A percentile compares a stretch with the other conserved stretches of the same genome.
Conservation (phyloP, 1,284 basidiomycete species). For the Ustilago nuda region DNA sequence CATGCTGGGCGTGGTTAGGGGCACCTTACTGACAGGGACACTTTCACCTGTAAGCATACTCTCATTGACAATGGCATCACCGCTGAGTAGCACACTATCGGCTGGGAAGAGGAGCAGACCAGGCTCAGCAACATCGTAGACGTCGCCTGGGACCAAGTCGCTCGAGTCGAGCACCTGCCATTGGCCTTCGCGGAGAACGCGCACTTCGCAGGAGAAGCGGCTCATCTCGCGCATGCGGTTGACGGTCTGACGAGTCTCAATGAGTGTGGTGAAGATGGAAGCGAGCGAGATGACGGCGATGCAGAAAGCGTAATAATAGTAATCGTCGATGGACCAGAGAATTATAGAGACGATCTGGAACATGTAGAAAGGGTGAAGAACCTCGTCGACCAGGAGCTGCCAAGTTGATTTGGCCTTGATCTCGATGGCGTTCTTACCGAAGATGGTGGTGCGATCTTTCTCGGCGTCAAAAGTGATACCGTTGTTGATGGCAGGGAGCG, state of each 20-base stretch:
- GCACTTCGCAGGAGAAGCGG: slow-evolving; percentile 84
- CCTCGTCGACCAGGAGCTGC: slow-evolving; percentile 84
- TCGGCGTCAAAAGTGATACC: slow-evolving; percentile 60
- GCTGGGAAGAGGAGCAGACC: slow-evolving; percentile 84
- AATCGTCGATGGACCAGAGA: slow-evolving; percentile 91
- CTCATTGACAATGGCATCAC: slow-evolving; percentile 97
- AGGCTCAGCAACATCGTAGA: slow-evolving; percentile 86
- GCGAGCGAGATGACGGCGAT: slow-evolving; percentile 91
- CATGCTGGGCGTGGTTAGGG: slow-evolving; percentile 71
- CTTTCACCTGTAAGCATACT: slow-evolving; percentile 98
- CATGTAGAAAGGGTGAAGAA: slow-evolving; percentile 71
- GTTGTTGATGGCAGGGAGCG: slow-evolving; percentile 70
- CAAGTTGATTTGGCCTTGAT: slow-evolving; percentile 86
- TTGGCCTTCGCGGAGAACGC: slow-evolving; percentile 77
- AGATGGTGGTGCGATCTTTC: slow-evolving; percentile 73
- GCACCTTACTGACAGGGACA: slow-evolving; percentile 88
- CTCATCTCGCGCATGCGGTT: slow-evolving; percentile 97
- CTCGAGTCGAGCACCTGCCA: slow-evolving; percentile 76
- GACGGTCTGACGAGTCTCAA: slow-evolving; percentile 91
- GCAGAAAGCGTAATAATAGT: slow-evolving; percentile 95
- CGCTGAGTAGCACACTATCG: slow-evolving; percentile 90
- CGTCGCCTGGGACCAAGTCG: slow-evolving; percentile 89
- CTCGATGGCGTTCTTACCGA: slow-evolving; percentile 89
- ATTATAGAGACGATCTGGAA: slow-evolving; percentile 97
- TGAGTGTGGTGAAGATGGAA: slow-evolving; percentile 85